Evolutionary conservation across 169 alveolate species (phyloP).

Genomic region (Eimeria maxima): DNA sequence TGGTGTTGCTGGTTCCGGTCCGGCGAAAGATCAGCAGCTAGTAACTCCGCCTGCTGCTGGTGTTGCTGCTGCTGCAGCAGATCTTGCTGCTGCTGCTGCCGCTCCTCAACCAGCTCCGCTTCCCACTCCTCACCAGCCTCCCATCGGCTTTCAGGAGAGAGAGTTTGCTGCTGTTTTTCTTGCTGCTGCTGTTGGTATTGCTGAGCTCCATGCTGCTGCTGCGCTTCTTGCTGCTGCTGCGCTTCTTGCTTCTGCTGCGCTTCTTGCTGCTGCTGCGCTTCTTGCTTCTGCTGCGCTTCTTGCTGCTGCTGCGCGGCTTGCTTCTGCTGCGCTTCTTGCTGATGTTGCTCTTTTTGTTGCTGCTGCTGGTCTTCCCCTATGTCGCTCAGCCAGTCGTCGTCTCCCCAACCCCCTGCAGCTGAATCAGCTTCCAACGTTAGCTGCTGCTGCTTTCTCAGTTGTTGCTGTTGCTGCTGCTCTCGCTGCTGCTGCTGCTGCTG

Average conservation of each 20-base stretch:
- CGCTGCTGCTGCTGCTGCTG: constrained; percentile 3
- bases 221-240: constrained; percentile 5
- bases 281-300: neutral
- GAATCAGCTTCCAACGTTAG: neutral
- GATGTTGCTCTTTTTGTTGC: neutral
- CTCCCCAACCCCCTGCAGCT: constrained; percentile 31
- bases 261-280: constrained; percentile 7
- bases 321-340: neutral
- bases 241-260: neutral
- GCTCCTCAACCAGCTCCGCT: constrained; percentile 29
- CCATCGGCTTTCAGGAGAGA: neutral
- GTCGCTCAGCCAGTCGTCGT: constrained; percentile 29
- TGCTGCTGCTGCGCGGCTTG: constrained; percentile 23
- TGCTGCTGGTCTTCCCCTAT: constrained; percentile 20
- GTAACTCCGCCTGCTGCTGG: neutral
- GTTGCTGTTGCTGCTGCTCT: neutral
- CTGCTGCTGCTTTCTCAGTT: neutral
- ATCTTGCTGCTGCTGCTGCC: constrained; percentile 26
- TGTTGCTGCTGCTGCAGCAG: constrained; percentile 22
- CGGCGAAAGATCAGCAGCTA: neutral
- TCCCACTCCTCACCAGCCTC: constrained; percentile 32
- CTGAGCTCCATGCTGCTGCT: neutral
- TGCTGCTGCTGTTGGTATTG: constrained; percentile 19
- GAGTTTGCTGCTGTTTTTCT: neutral
- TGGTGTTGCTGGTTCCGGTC: neutral